phyloP scores from a whole-genome alignment of 805 yeast species.

The Candida odintsovae region DNA sequence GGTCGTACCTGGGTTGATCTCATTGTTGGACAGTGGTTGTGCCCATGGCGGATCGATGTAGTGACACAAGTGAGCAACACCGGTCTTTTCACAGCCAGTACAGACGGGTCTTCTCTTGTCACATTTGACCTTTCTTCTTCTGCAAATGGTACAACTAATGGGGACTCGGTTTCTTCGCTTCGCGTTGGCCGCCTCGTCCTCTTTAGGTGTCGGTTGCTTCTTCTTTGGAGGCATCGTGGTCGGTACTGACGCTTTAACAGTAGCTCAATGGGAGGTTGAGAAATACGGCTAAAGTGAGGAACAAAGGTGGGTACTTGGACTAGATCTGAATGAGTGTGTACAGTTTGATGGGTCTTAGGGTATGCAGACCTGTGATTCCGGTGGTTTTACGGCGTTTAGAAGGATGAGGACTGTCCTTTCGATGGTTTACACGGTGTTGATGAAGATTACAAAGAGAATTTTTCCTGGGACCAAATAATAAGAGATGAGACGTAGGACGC shows the following conservation, averaged over 20 bases:
- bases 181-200: constrained; percentile 1
- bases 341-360: too few species aligned
- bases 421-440: background rate
- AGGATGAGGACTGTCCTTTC: too few species aligned
- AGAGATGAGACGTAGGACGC: too few species aligned
- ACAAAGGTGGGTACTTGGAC: too few species aligned
- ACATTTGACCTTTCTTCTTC: constrained; percentile 45
- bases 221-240: constrained; percentile 7
- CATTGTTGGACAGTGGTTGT: constrained; percentile 37
- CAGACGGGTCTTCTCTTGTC: constrained; percentile 50
- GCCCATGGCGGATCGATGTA: constrained; percentile 61
- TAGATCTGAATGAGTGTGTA: too few species aligned
- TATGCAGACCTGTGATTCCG: too few species aligned
- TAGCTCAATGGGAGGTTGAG: too few species aligned
- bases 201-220: constrained; percentile 3
- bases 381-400: too few species aligned
- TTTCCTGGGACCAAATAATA: background rate
- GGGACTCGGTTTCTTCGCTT: constrained; percentile 44
- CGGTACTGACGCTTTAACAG: background rate
- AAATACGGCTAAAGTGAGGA: too few species aligned
- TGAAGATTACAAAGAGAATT: background rate
- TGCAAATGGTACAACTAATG: constrained; percentile 41
- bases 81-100: constrained; percentile 49
- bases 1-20: constrained; percentile 20
- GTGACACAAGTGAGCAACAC: constrained; percentile 52